These are phyloP conservation scores for Venturia effusa DNA, from an alignment of 2,329 filamentous ascomycete genomes.

Conservation along the genomic window DNA sequence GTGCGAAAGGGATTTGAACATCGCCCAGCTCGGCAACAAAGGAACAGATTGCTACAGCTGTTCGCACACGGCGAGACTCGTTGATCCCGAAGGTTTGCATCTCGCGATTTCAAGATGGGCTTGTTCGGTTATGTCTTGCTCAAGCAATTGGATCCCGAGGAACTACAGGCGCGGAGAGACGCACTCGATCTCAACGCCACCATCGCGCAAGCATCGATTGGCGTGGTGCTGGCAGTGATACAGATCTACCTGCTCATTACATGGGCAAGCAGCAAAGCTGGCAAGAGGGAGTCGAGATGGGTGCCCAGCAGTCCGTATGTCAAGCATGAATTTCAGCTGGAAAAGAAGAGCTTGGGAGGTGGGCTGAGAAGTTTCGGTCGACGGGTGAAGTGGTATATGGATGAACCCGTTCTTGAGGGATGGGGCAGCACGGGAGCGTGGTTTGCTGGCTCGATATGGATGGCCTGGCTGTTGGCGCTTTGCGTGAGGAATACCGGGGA, in stretches of 20 bases:
- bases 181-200: slow-evolving; percentile 44
- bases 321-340: slow-evolving; percentile 17
- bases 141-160: slow-evolving; percentile 10
- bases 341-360: slow-evolving; percentile 17
- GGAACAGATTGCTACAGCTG: neutral
- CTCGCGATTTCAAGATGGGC: slow-evolving; percentile 1
- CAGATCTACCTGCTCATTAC: slow-evolving; percentile 27
- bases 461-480: slow-evolving; percentile 40
- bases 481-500: slow-evolving; percentile 41
- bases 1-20: neutral
- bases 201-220: slow-evolving; percentile 44
- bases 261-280: slow-evolving; percentile 19
- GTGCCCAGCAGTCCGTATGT: slow-evolving; percentile 31
- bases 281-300: slow-evolving; percentile 4
- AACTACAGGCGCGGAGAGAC: slow-evolving; percentile 33
- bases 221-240: slow-evolving; percentile 34
- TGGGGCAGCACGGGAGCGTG: slow-evolving; percentile 41
- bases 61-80: neutral
- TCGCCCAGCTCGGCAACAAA: neutral
- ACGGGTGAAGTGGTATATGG: slow-evolving; percentile 34
- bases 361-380: slow-evolving; percentile 20
- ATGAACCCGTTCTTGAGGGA: slow-evolving; percentile 29
- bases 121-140: slow-evolving; percentile 11
- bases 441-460: slow-evolving; percentile 37
- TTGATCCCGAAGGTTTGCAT: neutral